Conservation (phyloP, 805 yeast genomes). For the Saccharomycopsis sp. region DNA sequence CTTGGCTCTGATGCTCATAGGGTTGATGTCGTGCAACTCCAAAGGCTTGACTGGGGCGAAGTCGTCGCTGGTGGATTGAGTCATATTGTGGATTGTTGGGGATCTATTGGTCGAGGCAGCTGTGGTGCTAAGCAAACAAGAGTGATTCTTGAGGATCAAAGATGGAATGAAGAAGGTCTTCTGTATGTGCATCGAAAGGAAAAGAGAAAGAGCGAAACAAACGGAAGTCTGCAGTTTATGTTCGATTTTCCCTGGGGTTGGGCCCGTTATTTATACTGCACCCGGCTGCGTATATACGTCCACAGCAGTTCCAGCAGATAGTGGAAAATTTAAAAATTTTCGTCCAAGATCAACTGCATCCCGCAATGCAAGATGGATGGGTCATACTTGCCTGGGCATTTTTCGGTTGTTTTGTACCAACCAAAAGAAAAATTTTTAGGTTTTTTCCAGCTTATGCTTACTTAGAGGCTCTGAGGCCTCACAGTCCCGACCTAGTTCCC, state of each 20-base stretch:
- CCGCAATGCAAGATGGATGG: neutral
- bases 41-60: slow-evolving; percentile 33
- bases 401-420: neutral
- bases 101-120: neutral
- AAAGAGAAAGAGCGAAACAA: neutral
- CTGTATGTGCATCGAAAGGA: neutral
- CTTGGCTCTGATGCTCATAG: slow-evolving; percentile 71
- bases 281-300: neutral
- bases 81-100: neutral
- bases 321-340: neutral
- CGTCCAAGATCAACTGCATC: neutral
- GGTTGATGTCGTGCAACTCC: slow-evolving; percentile 53
- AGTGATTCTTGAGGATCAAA: neutral
- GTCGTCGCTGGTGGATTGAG: neutral
- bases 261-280: neutral
- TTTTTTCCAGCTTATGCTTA: too few relatives aligned
- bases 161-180: neutral
- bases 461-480: neutral
- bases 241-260: neutral
- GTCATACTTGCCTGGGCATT: neutral
- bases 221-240: too few relatives aligned
- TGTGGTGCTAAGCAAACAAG: neutral
- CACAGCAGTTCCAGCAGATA: neutral
- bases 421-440: neutral
- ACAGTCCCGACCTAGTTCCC: neutral